phyloP scores from a whole-genome alignment of 1,139 yeast genomes.

The Candida anutae region DNA sequence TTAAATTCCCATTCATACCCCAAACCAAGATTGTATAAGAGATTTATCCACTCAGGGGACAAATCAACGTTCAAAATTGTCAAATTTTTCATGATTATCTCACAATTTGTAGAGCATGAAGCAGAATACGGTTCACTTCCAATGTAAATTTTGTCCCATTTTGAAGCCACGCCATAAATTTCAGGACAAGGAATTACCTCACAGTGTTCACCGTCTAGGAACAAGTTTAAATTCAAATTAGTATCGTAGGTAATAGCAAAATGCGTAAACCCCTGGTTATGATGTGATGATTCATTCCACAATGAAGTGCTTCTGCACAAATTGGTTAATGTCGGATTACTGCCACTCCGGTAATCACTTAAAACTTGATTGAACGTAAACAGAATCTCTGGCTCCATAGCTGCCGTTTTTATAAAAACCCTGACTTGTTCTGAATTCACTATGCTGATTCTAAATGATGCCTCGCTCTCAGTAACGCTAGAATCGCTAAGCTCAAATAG shows the following conservation, averaged over 20 bases:
- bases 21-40: constrained; percentile 31
- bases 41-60: constrained; percentile 31
- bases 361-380: constrained; percentile 29
- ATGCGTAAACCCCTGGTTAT: constrained; percentile 24
- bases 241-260: constrained; percentile 32
- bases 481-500: constrained; percentile 25
- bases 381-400: constrained; percentile 20
- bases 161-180: constrained; percentile 17
- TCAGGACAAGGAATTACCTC: constrained; percentile 41
- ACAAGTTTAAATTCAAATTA: constrained; percentile 29
- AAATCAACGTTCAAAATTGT: constrained; percentile 21
- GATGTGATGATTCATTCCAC: constrained; percentile 2
- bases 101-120: constrained; percentile 10
- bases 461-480: constrained; percentile 10
- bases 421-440: constrained; percentile 25
- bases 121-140: constrained; percentile 15
- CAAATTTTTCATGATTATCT: constrained; percentile 26
- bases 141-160: constrained; percentile 35
- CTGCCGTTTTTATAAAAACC: constrained; percentile 20
- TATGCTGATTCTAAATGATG: constrained; percentile 22
- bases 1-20: constrained; percentile 32
- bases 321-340: neutral
- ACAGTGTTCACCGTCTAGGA: constrained; percentile 35
- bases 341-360: constrained; percentile 1
- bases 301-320: neutral